A percentile compares a stretch with the other conserved stretches of the same genome.
phyloP scores from a whole-genome alignment of 345 rosid genomes.

The Lumnitzera racemosa region DNA sequence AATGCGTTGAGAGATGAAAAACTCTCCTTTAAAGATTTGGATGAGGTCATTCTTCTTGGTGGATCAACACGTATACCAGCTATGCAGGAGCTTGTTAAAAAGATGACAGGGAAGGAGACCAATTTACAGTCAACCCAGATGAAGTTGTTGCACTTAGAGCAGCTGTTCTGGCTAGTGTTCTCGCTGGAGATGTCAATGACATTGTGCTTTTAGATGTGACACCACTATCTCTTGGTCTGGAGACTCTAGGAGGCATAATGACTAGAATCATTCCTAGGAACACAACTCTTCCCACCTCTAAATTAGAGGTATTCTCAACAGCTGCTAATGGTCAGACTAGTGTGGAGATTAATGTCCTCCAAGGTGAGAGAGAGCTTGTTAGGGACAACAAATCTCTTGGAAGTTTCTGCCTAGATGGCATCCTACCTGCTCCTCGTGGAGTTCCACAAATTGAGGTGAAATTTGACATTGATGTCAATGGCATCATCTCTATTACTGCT shows the following conservation, averaged over 20 bases:
- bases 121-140: slow-evolving; percentile 94
- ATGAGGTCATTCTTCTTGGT: slow-evolving; percentile 96
- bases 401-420: slow-evolving; percentile 48
- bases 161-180: slow-evolving; percentile 99
- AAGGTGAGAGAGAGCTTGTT: slow-evolving; percentile 97
- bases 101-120: slow-evolving; percentile 87
- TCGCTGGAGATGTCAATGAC: slow-evolving; percentile 93
- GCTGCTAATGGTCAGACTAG: slow-evolving; percentile 99
- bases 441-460: slow-evolving; percentile 48
- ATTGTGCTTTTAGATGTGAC: slow-evolving; percentile 87
- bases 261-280: slow-evolving; percentile 93
- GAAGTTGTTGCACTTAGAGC: slow-evolving; percentile 99
- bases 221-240: slow-evolving; percentile 83
- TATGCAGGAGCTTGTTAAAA: slow-evolving; percentile 87
- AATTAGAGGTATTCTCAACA: slow-evolving; percentile 96
- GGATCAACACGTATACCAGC: slow-evolving; percentile 99
- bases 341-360: slow-evolving; percentile 93
- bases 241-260: slow-evolving; percentile 98
- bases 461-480: slow-evolving; percentile 48
- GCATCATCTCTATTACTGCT: slow-evolving; percentile 44
- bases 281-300: slow-evolving; percentile 90
- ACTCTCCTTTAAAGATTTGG: slow-evolving; percentile 73
- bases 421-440: slow-evolving; percentile 49
- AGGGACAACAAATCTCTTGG: slow-evolving; percentile 88
- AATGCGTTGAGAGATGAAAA: slow-evolving; percentile 84